Evolutionary conservation across 495 filamentous ascomycete genomes (phyloP).

Genomic region (Xylaria intraflava): DNA sequence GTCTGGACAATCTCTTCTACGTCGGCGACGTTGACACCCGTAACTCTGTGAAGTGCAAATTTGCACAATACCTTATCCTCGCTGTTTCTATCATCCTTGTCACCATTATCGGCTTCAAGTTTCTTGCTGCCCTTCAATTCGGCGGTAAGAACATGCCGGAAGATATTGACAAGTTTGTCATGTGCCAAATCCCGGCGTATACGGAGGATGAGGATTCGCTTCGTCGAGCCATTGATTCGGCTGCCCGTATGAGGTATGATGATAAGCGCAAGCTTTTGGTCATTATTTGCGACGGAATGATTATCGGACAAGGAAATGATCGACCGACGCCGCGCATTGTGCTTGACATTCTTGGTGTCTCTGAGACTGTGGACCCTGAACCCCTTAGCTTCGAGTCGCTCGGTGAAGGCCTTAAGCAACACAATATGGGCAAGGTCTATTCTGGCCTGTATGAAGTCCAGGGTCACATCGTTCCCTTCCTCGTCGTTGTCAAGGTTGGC

Average conservation of each 20-base stretch:
- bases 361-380: slow-evolving; percentile 91
- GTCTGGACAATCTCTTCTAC: slow-evolving; percentile 93
- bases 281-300: slow-evolving; percentile 97
- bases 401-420: slow-evolving; percentile 92
- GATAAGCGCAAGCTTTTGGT: slow-evolving; percentile 96
- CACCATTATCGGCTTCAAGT: slow-evolving; percentile 86
- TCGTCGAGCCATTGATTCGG: slow-evolving; percentile 92
- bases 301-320: slow-evolving; percentile 97
- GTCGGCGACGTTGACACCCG: slow-evolving; percentile 88
- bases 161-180: slow-evolving; percentile 96
- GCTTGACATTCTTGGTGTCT: slow-evolving; percentile 91
- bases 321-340: slow-evolving; percentile 92
- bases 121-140: slow-evolving; percentile 93
- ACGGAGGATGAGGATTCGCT: slow-evolving; percentile 98
- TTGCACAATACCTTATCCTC: slow-evolving; percentile 86
- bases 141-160: slow-evolving; percentile 84
- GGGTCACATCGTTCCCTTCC: slow-evolving; percentile 94
- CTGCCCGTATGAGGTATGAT: slow-evolving; percentile 92
- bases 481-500: slow-evolving; percentile 95
- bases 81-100: slow-evolving; percentile 80
- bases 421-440: slow-evolving; percentile 99
- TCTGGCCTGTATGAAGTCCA: slow-evolving; percentile 96
- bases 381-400: slow-evolving; percentile 95
- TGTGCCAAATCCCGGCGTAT: slow-evolving; percentile 95
- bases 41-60: slow-evolving; percentile 77